phyloP scores from a whole-genome alignment of 768 basidiomycete species.

The Cubamyces sp. region DNA sequence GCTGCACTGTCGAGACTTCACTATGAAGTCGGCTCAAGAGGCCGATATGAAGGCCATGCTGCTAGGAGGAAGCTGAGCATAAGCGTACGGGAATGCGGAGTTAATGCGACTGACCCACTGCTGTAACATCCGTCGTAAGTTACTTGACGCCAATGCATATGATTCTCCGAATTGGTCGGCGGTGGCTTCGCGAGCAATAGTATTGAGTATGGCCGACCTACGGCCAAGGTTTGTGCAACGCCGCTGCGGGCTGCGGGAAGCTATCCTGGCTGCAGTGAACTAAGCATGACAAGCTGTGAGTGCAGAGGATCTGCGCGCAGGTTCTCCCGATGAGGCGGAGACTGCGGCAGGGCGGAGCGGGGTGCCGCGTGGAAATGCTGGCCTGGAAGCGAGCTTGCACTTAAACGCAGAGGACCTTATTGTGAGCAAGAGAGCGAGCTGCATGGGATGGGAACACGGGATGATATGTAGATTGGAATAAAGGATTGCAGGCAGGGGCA shows the following conservation, averaged over 20 bases:
- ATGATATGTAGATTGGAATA: background rate
- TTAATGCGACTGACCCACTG: no score
- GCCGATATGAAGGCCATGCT: no score
- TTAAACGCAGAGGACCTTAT: background rate
- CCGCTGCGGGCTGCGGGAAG: background rate
- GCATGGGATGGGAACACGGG: background rate
- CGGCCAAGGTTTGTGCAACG: background rate
- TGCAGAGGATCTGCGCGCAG: no score
- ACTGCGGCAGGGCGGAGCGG: background rate
- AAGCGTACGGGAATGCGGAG: no score
- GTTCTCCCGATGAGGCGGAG: no score
- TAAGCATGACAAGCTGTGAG: no score
- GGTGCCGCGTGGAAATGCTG: background rate
- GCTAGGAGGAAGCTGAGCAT: no score
- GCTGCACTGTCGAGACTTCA: conserved; percentile 29
- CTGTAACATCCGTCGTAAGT: no score
- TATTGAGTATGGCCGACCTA: no score
- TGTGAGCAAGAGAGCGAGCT: background rate
- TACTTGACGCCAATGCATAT: no score
- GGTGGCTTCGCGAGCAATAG: no score
- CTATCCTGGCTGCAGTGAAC: background rate
- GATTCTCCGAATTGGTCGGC: no score
- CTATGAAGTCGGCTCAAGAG: conserved; percentile 6
- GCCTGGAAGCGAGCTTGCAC: background rate
- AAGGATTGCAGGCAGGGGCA: background rate